These are phyloP conservation scores for Clavispora vitiphila DNA, from an alignment of 805 yeast species.

Conservation along the genomic window DNA sequence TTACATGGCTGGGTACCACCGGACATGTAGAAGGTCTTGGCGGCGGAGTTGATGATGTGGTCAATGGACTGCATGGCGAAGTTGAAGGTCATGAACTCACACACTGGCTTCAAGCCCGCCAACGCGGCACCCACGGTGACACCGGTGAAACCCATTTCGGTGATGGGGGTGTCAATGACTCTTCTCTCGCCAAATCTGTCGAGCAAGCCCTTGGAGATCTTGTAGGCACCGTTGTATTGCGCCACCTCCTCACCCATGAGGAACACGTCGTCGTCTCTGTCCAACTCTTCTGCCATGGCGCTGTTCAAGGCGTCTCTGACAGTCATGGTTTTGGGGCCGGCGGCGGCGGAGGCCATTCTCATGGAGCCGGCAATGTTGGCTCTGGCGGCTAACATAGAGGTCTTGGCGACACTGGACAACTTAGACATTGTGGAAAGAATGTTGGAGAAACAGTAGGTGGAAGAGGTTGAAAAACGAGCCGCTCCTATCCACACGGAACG, in stretches of 20 bases:
- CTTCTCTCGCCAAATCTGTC: constrained; percentile 94
- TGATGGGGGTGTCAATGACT: constrained; percentile 94
- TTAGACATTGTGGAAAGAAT: constrained; percentile 17
- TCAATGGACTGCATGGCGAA: constrained; percentile 99
- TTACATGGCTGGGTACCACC: constrained; percentile 98
- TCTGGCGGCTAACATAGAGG: constrained; percentile 38
- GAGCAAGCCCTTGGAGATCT: constrained; percentile 89
- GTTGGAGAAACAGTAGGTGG: constrained; percentile 3
- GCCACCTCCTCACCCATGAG: constrained; percentile 99
- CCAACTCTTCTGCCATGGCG: constrained; percentile 96
- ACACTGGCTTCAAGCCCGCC: constrained; percentile 92
- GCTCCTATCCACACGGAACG: constrained; percentile 11
- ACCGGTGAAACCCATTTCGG: constrained; percentile 99
- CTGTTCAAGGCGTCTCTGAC: constrained; percentile 96
- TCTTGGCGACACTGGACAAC: constrained; percentile 37
- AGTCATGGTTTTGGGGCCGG: constrained; percentile 63
- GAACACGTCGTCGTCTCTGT: constrained; percentile 90
- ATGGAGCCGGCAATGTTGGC: constrained; percentile 18
- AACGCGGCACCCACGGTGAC: constrained; percentile 94
- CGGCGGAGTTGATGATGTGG: constrained; percentile 97
- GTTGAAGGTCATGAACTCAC: constrained; percentile 98
- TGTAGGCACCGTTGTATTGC: constrained; percentile 98
- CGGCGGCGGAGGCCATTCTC: constrained; percentile 43
- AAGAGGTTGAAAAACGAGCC: constrained; percentile 2
- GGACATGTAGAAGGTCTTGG: constrained; percentile 97